Evolutionary conservation across 2,329 filamentous ascomycete genomes (phyloP).

Genomic region (Periglandula ipomoeae): DNA sequence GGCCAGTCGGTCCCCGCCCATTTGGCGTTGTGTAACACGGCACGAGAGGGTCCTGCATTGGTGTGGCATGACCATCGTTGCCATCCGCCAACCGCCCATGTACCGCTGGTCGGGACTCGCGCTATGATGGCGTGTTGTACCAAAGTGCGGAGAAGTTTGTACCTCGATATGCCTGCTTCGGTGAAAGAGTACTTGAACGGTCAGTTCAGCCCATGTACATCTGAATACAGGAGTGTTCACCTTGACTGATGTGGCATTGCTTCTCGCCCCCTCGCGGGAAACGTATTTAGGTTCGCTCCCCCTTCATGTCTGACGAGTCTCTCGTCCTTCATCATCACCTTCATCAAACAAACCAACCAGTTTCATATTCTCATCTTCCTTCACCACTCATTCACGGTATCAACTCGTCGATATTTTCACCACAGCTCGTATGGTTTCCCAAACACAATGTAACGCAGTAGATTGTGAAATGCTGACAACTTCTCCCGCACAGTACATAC

Average conservation of each 20-base stretch:
- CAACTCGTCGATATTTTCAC: too few relatives aligned
- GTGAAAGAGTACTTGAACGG: background rate
- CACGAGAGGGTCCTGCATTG: background rate
- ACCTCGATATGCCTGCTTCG: background rate
- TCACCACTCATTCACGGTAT: too few relatives aligned
- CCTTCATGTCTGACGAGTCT: too few relatives aligned
- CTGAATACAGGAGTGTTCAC: background rate
- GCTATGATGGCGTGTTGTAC: background rate
- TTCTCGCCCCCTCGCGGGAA: background rate
- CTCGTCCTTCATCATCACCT: too few relatives aligned
- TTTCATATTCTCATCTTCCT: too few relatives aligned
- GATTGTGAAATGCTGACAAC: too few relatives aligned
- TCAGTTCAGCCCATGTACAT: background rate
- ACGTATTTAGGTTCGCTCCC: background rate
- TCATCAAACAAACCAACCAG: too few relatives aligned
- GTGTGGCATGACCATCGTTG: background rate
- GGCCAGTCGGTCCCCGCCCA: too few relatives aligned
- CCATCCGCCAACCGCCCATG: background rate
- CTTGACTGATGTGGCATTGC: background rate
- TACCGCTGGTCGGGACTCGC: too few relatives aligned
- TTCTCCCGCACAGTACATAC: too few relatives aligned
- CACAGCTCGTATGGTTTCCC: too few relatives aligned
- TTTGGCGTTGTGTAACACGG: background rate
- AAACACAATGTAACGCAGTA: too few relatives aligned
- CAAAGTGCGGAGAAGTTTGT: background rate